phyloP scores from a whole-genome alignment of 441 rosid genomes.

The Theobroma grandiflorum region DNA sequence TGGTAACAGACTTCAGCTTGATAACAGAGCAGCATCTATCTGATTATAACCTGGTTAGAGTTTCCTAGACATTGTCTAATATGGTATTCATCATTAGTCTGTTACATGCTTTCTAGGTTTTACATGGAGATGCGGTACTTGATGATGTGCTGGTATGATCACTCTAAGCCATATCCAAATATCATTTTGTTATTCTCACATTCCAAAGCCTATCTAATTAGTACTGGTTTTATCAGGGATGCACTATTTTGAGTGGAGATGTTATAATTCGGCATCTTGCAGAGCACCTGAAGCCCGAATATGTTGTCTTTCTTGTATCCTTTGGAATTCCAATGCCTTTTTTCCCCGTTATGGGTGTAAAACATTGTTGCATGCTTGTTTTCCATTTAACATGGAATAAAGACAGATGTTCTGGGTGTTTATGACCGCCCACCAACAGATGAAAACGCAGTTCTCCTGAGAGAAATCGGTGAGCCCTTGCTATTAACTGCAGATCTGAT shows the following conservation, averaged over 20 bases:
- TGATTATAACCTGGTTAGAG: neutral
- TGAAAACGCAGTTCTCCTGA: slow-evolving; percentile 72
- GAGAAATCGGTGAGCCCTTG: slow-evolving; percentile 75
- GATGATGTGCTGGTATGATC: slow-evolving; percentile 67
- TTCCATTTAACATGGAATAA: slow-evolving; percentile 48
- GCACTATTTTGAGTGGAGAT: slow-evolving; percentile 96
- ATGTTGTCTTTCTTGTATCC: slow-evolving; percentile 97
- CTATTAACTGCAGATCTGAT: slow-evolving; percentile 5
- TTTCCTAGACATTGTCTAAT: slow-evolving; percentile 10
- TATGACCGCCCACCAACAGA: slow-evolving; percentile 91
- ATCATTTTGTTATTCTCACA: neutral
- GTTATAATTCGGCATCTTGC: slow-evolving; percentile 93
- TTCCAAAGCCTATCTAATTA: slow-evolving; percentile 20
- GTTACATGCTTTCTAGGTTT: slow-evolving; percentile 57
- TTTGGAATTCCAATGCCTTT: neutral
- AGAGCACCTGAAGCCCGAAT: slow-evolving; percentile 76
- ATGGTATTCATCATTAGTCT: neutral
- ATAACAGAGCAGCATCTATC: neutral
- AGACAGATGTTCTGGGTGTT: slow-evolving; percentile 96
- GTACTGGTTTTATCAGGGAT: slow-evolving; percentile 58
- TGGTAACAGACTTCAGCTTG: slow-evolving; percentile 12
- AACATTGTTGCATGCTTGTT: slow-evolving; percentile 34
- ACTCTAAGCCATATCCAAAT: slow-evolving; percentile 4
- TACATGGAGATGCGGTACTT: slow-evolving; percentile 98
- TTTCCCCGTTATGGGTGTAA: neutral